phyloP scores from a whole-genome alignment of 2,329 filamentous ascomycete species.

The Pseudocercospora pini-densiflorae region DNA sequence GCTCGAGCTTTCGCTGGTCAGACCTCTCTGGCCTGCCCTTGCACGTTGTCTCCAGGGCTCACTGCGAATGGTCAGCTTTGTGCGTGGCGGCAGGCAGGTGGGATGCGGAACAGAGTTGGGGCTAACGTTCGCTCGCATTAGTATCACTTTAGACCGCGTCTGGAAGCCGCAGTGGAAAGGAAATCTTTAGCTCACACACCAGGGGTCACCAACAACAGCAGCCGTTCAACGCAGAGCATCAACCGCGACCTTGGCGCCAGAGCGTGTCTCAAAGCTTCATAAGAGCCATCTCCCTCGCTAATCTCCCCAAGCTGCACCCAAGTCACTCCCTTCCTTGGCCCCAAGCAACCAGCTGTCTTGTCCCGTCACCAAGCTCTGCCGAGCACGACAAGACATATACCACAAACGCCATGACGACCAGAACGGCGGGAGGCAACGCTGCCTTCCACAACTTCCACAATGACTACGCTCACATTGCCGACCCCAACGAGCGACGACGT shows the following conservation, averaged over 20 bases:
- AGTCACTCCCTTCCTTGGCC: slow-evolving; percentile 23
- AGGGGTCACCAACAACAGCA: background rate
- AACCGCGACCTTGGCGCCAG: slow-evolving; percentile 12
- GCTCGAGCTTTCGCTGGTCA: background rate
- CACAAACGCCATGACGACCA: slow-evolving; percentile 10
- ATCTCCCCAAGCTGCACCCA: slow-evolving; percentile 11
- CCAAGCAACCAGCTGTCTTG: slow-evolving; percentile 12
- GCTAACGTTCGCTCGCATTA: slow-evolving; percentile 10
- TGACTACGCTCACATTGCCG: slow-evolving; percentile 67
- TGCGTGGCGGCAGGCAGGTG: background rate
- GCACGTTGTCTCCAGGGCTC: background rate
- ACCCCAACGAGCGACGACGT: slow-evolving; percentile 78
- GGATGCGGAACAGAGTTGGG: background rate
- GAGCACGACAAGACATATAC: slow-evolving; percentile 5
- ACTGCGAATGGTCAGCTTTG: background rate
- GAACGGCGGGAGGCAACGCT: slow-evolving; percentile 63
- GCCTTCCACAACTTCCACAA: slow-evolving; percentile 81
- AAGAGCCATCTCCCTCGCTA: slow-evolving; percentile 14
- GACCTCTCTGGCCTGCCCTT: background rate
- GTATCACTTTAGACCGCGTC: background rate
- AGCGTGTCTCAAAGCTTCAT: slow-evolving; percentile 4
- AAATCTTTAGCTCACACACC: slow-evolving; percentile 4
- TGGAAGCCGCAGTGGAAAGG: slow-evolving; percentile 5
- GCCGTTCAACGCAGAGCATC: background rate
- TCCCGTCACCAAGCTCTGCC: slow-evolving; percentile 6